These are phyloP conservation scores for Barnettozyma salicaria DNA, from an alignment of 805 yeast genomes.

Conservation along the genomic window DNA sequence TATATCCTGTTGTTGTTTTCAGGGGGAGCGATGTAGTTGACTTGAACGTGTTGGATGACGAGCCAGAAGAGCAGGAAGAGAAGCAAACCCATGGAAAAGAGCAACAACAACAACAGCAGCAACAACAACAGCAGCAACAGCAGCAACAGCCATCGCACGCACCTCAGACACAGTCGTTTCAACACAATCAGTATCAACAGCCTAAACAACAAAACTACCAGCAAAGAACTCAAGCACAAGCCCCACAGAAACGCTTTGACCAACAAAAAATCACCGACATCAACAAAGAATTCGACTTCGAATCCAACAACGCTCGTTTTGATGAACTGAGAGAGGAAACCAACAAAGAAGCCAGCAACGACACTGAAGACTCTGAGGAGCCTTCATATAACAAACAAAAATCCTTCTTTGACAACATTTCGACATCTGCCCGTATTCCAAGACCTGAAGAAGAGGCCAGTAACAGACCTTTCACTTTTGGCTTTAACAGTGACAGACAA, in stretches of 20 bases:
- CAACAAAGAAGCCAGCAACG: slow-evolving; percentile 27
- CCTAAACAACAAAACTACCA: slow-evolving; percentile 3
- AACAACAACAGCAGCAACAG: slow-evolving; percentile 7
- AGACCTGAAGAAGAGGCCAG: slow-evolving; percentile 19
- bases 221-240: slow-evolving; percentile 3
- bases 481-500: slow-evolving; percentile 12
- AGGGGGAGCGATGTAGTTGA: slow-evolving; percentile 92
- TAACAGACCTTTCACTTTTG: slow-evolving; percentile 23
- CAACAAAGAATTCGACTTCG: slow-evolving; percentile 68
- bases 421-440: slow-evolving; percentile 49
- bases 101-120: slow-evolving; percentile 7
- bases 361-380: slow-evolving; percentile 6
- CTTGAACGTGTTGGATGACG: slow-evolving; percentile 69
- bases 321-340: slow-evolving; percentile 37
- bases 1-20: slow-evolving; percentile 74
- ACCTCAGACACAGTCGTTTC: too few relatives aligned
- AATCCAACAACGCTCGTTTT: slow-evolving; percentile 66
- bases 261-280: slow-evolving; percentile 25
- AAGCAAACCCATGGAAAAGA: slow-evolving; percentile 4
- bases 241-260: slow-evolving; percentile 5
- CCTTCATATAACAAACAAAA: slow-evolving; percentile 64
- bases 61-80: slow-evolving; percentile 9
- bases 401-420: slow-evolving; percentile 84
- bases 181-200: too few relatives aligned
- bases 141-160: slow-evolving; percentile 1